Evolutionary conservation across 139 green algal genomes (phyloP).

Genomic region (Chlorella sp.): DNA sequence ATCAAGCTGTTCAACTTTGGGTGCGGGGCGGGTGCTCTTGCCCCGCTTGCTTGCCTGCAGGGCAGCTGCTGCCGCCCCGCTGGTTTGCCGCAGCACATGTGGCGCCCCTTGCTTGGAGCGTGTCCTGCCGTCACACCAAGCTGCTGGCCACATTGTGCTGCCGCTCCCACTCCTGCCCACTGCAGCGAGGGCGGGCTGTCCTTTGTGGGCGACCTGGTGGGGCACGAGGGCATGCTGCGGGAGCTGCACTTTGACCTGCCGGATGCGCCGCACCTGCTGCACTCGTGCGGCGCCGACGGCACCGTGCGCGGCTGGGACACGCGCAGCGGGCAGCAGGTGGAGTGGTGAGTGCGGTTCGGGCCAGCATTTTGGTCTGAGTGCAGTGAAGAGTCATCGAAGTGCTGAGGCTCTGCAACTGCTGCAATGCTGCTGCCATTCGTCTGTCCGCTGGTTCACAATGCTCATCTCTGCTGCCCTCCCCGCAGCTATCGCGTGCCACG

Average conservation of each 20-base stretch:
- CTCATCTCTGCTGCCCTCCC: too few species aligned
- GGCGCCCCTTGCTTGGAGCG: not conserved
- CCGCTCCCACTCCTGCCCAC: not conserved
- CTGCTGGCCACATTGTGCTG: not conserved
- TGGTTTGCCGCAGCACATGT: too few species aligned
- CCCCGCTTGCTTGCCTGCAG: too few species aligned
- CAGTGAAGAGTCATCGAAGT: too few species aligned
- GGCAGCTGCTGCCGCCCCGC: not conserved
- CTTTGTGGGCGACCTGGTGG: conserved; percentile 62
- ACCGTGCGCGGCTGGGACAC: conserved; percentile 74
- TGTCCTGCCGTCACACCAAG: not conserved
- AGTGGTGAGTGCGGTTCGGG: conserved; percentile 18
- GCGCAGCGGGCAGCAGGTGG: conserved; percentile 44
- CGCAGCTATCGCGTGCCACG: conserved; percentile 27
- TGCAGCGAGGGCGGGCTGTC: conserved; percentile 37
- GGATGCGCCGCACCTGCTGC: conserved; percentile 52
- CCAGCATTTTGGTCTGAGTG: too few species aligned
- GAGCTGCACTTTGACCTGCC: conserved; percentile 54
- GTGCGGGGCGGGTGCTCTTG: not conserved
- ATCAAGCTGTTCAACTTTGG: conserved; percentile 67
- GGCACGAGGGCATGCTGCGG: conserved; percentile 52
- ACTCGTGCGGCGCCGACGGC: conserved; percentile 70
- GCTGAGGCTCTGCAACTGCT: too few species aligned
- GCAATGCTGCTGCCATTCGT: too few species aligned
- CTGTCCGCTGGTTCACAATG: too few species aligned